phyloP scores from a whole-genome alignment of 176 grass and related monocot species.

The Dendrocalamus sinicus region DNA sequence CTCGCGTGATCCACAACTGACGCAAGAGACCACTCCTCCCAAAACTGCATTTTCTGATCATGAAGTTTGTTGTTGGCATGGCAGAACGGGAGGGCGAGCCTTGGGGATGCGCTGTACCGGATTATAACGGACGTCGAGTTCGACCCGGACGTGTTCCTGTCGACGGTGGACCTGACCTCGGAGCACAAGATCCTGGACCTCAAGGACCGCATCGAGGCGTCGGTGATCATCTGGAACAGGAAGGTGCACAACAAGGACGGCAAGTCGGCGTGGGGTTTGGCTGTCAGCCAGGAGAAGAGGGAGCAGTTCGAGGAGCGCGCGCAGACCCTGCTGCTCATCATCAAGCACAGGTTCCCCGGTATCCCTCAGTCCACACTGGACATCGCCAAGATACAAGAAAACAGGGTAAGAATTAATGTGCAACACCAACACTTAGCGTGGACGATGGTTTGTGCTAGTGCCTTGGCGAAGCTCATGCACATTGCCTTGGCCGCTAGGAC shows the following conservation, averaged over 20 bases:
- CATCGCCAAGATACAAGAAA: constrained; percentile 95
- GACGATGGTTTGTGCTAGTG: not conserved
- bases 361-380: constrained; percentile 87
- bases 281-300: constrained; percentile 87
- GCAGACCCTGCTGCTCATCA: constrained; percentile 87
- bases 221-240: constrained; percentile 94
- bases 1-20: not conserved
- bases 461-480: not conserved
- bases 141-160: constrained; percentile 85
- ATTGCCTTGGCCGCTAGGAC: constrained; percentile 47
- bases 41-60: not conserved
- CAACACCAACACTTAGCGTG: not conserved
- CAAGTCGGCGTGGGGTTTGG: constrained; percentile 85
- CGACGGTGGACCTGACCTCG: constrained; percentile 79
- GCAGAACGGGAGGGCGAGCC: constrained; percentile 87
- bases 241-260: constrained; percentile 95
- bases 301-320: constrained; percentile 98
- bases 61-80: not conserved
- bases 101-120: constrained; percentile 86
- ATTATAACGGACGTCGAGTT: constrained; percentile 88
- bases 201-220: constrained; percentile 97
- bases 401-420: constrained; percentile 52
- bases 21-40: not conserved
- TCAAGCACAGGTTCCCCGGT: constrained; percentile 94
- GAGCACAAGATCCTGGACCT: constrained; percentile 99